Evolutionary conservation across 2,329 filamentous ascomycete genomes (phyloP).

Genomic region (Onygenales sp.): DNA sequence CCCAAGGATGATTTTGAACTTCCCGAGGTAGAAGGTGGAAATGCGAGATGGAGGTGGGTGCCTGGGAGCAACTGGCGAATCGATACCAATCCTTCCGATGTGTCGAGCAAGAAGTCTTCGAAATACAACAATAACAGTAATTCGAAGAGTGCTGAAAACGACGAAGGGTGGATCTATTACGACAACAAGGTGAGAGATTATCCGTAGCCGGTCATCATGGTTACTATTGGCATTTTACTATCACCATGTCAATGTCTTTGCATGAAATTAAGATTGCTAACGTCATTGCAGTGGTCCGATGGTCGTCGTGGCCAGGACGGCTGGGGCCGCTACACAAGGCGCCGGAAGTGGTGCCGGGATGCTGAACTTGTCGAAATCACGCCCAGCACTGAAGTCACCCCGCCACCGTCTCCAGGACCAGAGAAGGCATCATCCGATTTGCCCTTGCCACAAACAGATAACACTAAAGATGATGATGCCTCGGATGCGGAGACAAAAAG

Average conservation of each 20-base stretch:
- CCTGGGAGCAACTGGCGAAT: conserved; percentile 78
- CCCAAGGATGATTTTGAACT: conserved; percentile 63
- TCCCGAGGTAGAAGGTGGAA: conserved; percentile 55
- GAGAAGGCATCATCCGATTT: conserved; percentile 22
- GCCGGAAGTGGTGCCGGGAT: conserved; percentile 92
- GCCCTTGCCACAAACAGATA: conserved; percentile 16
- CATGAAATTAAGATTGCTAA: background rate
- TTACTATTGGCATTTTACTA: background rate
- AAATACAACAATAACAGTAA: conserved; percentile 39
- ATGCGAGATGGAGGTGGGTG: conserved; percentile 69
- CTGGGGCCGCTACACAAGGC: conserved; percentile 88
- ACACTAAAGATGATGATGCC: conserved; percentile 10
- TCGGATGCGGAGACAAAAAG: conserved; percentile 18
- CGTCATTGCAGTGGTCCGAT: conserved; percentile 65
- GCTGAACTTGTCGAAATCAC: conserved; percentile 79
- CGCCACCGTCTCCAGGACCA: conserved; percentile 29
- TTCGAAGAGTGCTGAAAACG: conserved; percentile 42
- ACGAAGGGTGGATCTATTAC: conserved; percentile 90
- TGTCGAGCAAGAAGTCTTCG: conserved; percentile 23
- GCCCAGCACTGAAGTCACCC: conserved; percentile 5
- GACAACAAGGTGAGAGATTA: conserved; percentile 70
- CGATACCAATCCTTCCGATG: conserved; percentile 49
- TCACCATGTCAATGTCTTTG: background rate
- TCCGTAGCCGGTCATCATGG: background rate
- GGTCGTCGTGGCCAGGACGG: conserved; percentile 76